Evolutionary conservation across 805 yeast genomes (phyloP).

Genomic region (Ascoidea tarda): DNA sequence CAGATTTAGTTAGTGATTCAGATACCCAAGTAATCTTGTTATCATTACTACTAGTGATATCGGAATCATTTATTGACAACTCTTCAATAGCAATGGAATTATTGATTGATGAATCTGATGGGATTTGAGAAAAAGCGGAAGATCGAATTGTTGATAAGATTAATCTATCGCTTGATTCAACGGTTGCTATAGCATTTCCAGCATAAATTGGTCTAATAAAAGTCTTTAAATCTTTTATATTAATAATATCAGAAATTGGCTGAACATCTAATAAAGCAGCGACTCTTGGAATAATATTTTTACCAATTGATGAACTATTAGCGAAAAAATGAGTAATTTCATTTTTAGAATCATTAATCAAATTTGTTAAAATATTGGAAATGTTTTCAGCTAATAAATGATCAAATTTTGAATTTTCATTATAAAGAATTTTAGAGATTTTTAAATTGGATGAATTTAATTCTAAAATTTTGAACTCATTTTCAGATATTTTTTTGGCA

Average conservation of each 20-base stretch:
- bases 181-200: slow-evolving; percentile 83
- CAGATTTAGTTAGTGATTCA: slow-evolving; percentile 61
- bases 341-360: slow-evolving; percentile 16
- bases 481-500: slow-evolving; percentile 33
- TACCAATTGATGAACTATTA: slow-evolving; percentile 80
- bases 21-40: slow-evolving; percentile 50
- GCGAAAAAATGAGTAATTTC: slow-evolving; percentile 60
- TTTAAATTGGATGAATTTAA: slow-evolving; percentile 17
- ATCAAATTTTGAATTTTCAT: slow-evolving; percentile 43
- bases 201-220: slow-evolving; percentile 93
- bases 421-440: slow-evolving; percentile 40
- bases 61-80: slow-evolving; percentile 21
- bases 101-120: slow-evolving; percentile 23
- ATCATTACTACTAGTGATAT: slow-evolving; percentile 22
- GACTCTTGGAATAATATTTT: slow-evolving; percentile 72
- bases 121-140: slow-evolving; percentile 53
- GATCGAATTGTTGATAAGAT: slow-evolving; percentile 70
- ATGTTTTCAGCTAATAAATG: slow-evolving; percentile 70
- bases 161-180: slow-evolving; percentile 50
- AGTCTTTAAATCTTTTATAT: slow-evolving; percentile 50
- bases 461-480: slow-evolving; percentile 35
- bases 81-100: slow-evolving; percentile 32
- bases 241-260: slow-evolving; percentile 73
- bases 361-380: slow-evolving; percentile 46
- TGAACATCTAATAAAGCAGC: slow-evolving; percentile 79